phyloP scores from a whole-genome alignment of 2,329 filamentous ascomycete genomes.

The Hypoxylon sp. region DNA sequence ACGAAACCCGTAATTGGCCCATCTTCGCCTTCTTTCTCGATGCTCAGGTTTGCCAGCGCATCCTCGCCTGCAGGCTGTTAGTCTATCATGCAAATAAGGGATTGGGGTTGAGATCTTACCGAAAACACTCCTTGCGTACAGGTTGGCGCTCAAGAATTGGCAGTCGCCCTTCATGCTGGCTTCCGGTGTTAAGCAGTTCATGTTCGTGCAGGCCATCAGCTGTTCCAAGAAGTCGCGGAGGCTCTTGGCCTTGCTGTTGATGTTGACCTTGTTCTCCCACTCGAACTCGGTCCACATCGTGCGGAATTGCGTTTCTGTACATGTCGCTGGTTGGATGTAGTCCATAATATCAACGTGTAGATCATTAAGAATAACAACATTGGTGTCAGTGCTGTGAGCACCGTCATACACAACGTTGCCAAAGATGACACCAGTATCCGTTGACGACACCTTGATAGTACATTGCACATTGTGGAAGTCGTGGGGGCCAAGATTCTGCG shows the following conservation, averaged over 20 bases:
- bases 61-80: slow-evolving; percentile 84
- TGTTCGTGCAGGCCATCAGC: slow-evolving; percentile 98
- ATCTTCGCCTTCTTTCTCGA: slow-evolving; percentile 96
- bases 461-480: slow-evolving; percentile 99
- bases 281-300: slow-evolving; percentile 99
- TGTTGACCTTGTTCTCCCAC: slow-evolving; percentile 99
- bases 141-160: slow-evolving; percentile 95
- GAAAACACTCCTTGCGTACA: slow-evolving; percentile 97
- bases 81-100: slow-evolving; percentile 6
- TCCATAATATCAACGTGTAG: slow-evolving; percentile 99
- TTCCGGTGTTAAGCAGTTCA: slow-evolving; percentile 97
- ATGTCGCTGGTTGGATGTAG: slow-evolving; percentile 97
- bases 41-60: slow-evolving; percentile 95
- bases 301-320: slow-evolving; percentile 97
- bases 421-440: slow-evolving; percentile 98
- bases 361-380: slow-evolving; percentile 98
- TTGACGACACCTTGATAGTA: slow-evolving; percentile 98
- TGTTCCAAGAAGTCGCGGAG: slow-evolving; percentile 93
- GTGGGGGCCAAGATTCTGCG: slow-evolving; percentile 93
- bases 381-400: slow-evolving; percentile 89
- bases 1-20: slow-evolving; percentile 98
- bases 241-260: slow-evolving; percentile 95
- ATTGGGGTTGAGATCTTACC: slow-evolving; percentile 73
- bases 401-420: slow-evolving; percentile 99
- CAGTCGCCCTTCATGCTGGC: slow-evolving; percentile 97